These are phyloP conservation scores for Micractinium conductrix DNA, from an alignment of 139 green algal species.

Conservation along the genomic window DNA sequence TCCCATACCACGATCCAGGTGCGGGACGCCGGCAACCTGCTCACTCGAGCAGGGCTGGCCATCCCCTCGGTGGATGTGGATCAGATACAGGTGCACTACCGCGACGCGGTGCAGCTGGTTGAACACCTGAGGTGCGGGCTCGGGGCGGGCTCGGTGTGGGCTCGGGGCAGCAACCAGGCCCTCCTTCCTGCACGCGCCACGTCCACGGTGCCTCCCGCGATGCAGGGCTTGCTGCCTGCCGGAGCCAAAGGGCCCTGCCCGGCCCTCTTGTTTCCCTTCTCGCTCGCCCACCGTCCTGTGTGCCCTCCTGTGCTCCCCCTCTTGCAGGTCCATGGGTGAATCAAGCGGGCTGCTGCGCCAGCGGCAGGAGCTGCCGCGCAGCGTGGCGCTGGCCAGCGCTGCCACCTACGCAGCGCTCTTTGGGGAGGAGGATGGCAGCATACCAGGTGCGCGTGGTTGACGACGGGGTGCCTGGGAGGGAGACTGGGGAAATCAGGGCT, in stretches of 20 bases:
- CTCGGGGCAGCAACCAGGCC: too few relatives aligned
- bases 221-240: too few relatives aligned
- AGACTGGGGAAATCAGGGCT: too few relatives aligned
- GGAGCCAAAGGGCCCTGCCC: too few relatives aligned
- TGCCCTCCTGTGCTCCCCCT: background rate
- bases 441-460: conserved; percentile 53
- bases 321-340: conserved; percentile 53
- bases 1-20: conserved; percentile 51
- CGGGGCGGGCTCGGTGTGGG: too few relatives aligned
- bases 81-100: conserved; percentile 55
- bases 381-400: conserved; percentile 64
- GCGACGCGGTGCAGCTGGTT: conserved; percentile 58
- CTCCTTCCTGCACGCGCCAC: background rate
- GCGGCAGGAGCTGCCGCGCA: conserved; percentile 53
- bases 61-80: conserved; percentile 87
- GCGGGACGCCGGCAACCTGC: conserved; percentile 78
- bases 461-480: too few relatives aligned
- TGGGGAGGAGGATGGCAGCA: conserved; percentile 33
- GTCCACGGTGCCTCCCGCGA: too few relatives aligned
- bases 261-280: too few relatives aligned
- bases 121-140: conserved; percentile 64
- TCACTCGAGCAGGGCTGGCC: conserved; percentile 69
- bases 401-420: conserved; percentile 77
- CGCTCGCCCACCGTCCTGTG: too few relatives aligned
- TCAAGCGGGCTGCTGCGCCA: conserved; percentile 64